A percentile compares a stretch with the other conserved stretches of the same genome.
phyloP scores from a whole-genome alignment of 495 filamentous ascomycete species.

The Penicillium cinerascens region DNA sequence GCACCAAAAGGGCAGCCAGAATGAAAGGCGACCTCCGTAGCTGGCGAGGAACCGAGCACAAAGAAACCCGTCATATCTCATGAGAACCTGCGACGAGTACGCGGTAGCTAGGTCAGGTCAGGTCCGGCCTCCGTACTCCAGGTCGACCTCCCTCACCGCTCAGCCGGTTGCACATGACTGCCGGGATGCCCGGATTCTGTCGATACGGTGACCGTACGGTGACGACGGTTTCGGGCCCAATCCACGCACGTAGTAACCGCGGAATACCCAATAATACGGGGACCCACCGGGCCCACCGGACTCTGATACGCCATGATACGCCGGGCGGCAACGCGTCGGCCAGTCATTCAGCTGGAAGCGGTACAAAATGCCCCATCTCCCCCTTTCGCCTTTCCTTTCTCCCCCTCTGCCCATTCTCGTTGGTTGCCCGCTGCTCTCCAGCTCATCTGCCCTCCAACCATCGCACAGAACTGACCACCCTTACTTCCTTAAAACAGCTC shows the following conservation, averaged over 20 bases:
- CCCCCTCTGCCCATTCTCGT: conserved; percentile 46
- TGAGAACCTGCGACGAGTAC: not conserved
- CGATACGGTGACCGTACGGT: not conserved
- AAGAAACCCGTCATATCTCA: too few species aligned
- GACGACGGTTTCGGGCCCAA: too few species aligned
- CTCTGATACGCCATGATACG: conserved; percentile 12
- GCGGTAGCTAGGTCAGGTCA: too few species aligned
- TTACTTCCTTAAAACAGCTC: conserved; percentile 14
- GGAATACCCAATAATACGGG: not conserved
- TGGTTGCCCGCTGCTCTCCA: conserved; percentile 40
- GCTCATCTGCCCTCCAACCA: conserved; percentile 27
- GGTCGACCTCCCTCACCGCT: not conserved
- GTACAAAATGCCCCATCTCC: conserved; percentile 50
- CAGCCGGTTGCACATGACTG: conserved; percentile 6
- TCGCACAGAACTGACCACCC: conserved; percentile 24
- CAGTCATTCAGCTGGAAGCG: conserved; percentile 13
- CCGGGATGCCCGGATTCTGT: conserved; percentile 7
- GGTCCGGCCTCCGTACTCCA: too few species aligned
- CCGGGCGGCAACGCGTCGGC: conserved; percentile 2
- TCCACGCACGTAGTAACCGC: too few species aligned
- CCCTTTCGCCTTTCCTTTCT: conserved; percentile 39
- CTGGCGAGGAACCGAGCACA: not conserved
- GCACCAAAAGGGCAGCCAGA: not conserved
- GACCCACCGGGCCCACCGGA: not conserved
- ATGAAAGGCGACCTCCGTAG: not conserved